A percentile compares a stretch with the other conserved stretches of the same genome.
Evolutionary conservation across 2,329 filamentous ascomycete genomes (phyloP).

Genomic region (Davidsoniella neocaledoniae): DNA sequence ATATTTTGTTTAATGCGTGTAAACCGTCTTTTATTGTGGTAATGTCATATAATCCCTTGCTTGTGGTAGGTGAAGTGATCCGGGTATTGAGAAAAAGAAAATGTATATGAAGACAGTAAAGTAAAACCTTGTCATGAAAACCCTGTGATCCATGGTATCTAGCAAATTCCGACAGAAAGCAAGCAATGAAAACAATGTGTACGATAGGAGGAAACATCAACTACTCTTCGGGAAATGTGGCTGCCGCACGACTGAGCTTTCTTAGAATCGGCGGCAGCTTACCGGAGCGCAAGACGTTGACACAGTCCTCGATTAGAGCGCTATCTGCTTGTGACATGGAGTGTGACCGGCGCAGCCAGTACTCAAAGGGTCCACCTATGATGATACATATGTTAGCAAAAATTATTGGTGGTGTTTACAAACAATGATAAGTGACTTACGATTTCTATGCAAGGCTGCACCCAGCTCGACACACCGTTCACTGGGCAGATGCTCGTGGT

Average conservation of each 20-base stretch:
- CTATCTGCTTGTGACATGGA: constrained; percentile 21
- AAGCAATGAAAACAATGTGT: neutral
- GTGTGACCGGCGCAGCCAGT: constrained; percentile 29
- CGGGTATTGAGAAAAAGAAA: too few species aligned
- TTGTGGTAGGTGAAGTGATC: too few species aligned
- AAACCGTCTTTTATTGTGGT: too few species aligned
- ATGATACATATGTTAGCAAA: constrained; percentile 2
- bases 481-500: constrained; percentile 25
- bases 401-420: neutral
- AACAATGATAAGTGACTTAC: constrained; percentile 17
- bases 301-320: constrained; percentile 21
- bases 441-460: constrained; percentile 24
- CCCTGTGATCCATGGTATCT: neutral
- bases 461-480: constrained; percentile 29
- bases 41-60: too few species aligned
- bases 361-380: constrained; percentile 28
- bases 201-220: neutral
- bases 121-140: too few species aligned
- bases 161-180: neutral
- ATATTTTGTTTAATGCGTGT: too few species aligned
- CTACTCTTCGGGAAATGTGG: constrained; percentile 18
- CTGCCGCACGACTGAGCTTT: constrained; percentile 21
- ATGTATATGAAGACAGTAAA: too few species aligned
- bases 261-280: constrained; percentile 22
- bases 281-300: constrained; percentile 22